phyloP scores from a whole-genome alignment of 805 yeast genomes.

The Ogataea pilisensis region DNA sequence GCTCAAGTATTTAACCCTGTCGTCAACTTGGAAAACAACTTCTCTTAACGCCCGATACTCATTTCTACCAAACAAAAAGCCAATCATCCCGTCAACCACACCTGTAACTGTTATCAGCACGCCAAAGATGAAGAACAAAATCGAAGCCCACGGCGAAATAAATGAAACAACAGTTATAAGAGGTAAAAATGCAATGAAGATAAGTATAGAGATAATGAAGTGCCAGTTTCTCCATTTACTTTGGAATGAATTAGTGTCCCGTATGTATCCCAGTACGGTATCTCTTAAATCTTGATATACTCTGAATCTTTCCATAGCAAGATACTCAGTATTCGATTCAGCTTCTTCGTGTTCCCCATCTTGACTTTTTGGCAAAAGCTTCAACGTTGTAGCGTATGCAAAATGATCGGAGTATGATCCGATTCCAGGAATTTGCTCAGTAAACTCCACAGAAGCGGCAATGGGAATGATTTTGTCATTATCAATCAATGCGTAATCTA shows the following conservation, averaged over 20 bases:
- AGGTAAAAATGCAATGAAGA: conserved; percentile 50
- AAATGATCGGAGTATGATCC: conserved; percentile 93
- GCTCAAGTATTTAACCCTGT: conserved; percentile 14
- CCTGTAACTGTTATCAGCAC: conserved; percentile 62
- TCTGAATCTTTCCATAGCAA: conserved; percentile 19
- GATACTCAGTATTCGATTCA: too few relatives aligned
- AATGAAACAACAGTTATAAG: conserved; percentile 56
- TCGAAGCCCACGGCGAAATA: conserved; percentile 54
- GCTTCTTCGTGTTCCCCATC: background rate
- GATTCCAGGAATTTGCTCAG: conserved; percentile 59
- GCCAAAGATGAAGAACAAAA: conserved; percentile 58
- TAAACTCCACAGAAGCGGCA: conserved; percentile 69
- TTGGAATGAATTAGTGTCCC: conserved; percentile 55
- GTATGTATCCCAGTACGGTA: conserved; percentile 42
- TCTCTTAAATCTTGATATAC: conserved; percentile 48
- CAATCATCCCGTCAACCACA: conserved; percentile 69
- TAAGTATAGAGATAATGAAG: conserved; percentile 50
- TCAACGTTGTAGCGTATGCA: conserved; percentile 56
- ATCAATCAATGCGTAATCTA: conserved; percentile 87
- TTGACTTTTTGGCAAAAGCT: conserved; percentile 21
- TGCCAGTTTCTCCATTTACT: conserved; percentile 61
- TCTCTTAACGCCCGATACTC: conserved; percentile 77
- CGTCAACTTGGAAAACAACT: conserved; percentile 62
- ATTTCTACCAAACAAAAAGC: conserved; percentile 71
- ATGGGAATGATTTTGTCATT: conserved; percentile 45